Evolutionary conservation across 129 eudicot species (phyloP), one percentile per base, ranked within the genome.

Genomic region (Arctium minus): DNA sequence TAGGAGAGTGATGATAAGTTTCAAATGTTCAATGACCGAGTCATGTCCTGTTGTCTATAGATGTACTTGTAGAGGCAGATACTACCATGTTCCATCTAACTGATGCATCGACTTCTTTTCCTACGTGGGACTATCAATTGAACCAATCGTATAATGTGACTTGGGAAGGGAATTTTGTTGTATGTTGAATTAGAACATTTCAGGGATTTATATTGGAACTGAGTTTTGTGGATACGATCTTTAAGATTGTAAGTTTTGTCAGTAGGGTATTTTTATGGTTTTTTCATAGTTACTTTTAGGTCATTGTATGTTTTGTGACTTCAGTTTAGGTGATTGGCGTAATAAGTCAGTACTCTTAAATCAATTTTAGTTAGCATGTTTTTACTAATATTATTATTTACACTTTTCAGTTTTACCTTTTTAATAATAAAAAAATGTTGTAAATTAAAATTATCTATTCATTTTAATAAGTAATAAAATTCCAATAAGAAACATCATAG

Each of bases 31-130:
- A 18, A 87, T 84, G 38, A 80, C 95, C 0, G 99, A 95, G 82
- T 92, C 99, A 9, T 95, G 99, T 83, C 99, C 99, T 0, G 85
- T 95, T 42, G 87, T 95, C 74, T 95, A 95, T 87, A 84, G 97
- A 27, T 95, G 99, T 89, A 81, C 84, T 85, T 95, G 99, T 37
- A 86, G 81, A 82, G 99, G 99, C 77, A 90, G 87, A 91, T 95
- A 87, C 77, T 95, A 89, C 86, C 97, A 95, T 38, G 97, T 95
- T 77, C 98, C 99, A 33, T 95, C 98, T 78, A 87, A 91, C 72
- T 89, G 56, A 84, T 44, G 18, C 73, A 36, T 5, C 72, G n/a
- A 36, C 48, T 38, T 36, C 38, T 9, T 74, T 56, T n/a, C 27
- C 27, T 50, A 68, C 70, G 9, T 38, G 38, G 32, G 39, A 1